Evolutionary conservation across 257 asterid genomes (phyloP).

Genomic region (Solanum megistacrolobum): DNA sequence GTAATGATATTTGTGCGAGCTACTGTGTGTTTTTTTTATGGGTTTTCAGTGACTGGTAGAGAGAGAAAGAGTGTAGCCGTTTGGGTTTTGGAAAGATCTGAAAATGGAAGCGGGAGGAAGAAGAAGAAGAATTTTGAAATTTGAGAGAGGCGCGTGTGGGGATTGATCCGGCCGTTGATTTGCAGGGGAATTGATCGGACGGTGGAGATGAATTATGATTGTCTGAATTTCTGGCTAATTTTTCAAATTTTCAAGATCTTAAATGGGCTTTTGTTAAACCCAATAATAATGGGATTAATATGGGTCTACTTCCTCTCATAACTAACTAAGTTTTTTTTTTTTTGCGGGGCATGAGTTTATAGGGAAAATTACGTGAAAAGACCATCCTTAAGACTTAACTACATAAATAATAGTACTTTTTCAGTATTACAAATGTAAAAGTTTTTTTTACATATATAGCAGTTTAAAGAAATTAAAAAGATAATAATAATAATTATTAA

Average conservation of each 20-base stretch:
- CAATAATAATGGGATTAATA: no score
- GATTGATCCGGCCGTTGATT: constrained; percentile 16
- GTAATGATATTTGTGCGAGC: neutral
- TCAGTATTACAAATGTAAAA: no score
- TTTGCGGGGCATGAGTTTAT: no score
- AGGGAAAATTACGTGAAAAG: no score
- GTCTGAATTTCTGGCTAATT: neutral
- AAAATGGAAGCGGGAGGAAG: constrained; percentile 31
- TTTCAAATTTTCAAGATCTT: neutral
- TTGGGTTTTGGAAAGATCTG: constrained; percentile 13
- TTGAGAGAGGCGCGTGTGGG: constrained; percentile 23
- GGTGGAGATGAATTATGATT: neutral
- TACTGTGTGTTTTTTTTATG: neutral
- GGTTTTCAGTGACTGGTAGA: neutral
- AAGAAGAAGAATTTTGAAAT: constrained; percentile 20
- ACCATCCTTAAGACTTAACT: no score
- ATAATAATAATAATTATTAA: no score
- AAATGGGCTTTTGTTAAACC: neutral
- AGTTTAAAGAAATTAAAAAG: no score
- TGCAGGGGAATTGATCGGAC: neutral
- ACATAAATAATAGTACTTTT: no score
- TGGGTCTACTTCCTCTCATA: no score
- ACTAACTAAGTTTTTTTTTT: no score
- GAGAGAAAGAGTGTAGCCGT: neutral
- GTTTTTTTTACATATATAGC: no score